phyloP scores from a whole-genome alignment of 2,329 filamentous ascomycete species.

The Shiraia bambusicola region DNA sequence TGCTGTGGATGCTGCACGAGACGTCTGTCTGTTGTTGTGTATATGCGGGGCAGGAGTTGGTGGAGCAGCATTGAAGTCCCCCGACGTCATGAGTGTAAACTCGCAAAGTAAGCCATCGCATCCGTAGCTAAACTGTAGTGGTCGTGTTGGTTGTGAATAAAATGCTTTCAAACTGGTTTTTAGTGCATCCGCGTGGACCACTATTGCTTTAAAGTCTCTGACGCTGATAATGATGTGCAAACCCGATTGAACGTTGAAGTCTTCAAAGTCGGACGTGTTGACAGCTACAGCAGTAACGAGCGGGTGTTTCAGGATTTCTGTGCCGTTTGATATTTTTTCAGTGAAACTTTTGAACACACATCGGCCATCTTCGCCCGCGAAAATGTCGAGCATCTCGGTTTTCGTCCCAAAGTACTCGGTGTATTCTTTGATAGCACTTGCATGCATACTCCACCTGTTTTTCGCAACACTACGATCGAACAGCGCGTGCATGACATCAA shows the following conservation, averaged over 20 bases:
- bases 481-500: constrained; percentile 72
- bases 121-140: constrained; percentile 71
- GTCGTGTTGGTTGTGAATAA: constrained; percentile 71
- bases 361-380: constrained; percentile 63
- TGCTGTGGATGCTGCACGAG: constrained; percentile 28
- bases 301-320: constrained; percentile 76
- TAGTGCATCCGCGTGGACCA: constrained; percentile 71
- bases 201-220: constrained; percentile 79
- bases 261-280: constrained; percentile 74
- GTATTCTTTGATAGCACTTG: constrained; percentile 69
- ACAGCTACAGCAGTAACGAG: constrained; percentile 77
- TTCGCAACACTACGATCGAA: constrained; percentile 67
- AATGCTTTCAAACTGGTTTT: constrained; percentile 66
- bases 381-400: constrained; percentile 78
- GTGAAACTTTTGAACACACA: constrained; percentile 80
- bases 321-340: constrained; percentile 72
- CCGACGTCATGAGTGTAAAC: constrained; percentile 81
- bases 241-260: constrained; percentile 71
- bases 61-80: constrained; percentile 56
- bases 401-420: constrained; percentile 80
- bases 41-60: constrained; percentile 15
- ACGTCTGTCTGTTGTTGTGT: constrained; percentile 34
- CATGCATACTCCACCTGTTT: constrained; percentile 73
- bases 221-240: constrained; percentile 79
- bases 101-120: constrained; percentile 70